Percentiles rank a stretch among this genome's conserved stretches.
phyloP scores from a whole-genome alignment of 2,329 filamentous ascomycete genomes.

The Fusarium floridanum region DNA sequence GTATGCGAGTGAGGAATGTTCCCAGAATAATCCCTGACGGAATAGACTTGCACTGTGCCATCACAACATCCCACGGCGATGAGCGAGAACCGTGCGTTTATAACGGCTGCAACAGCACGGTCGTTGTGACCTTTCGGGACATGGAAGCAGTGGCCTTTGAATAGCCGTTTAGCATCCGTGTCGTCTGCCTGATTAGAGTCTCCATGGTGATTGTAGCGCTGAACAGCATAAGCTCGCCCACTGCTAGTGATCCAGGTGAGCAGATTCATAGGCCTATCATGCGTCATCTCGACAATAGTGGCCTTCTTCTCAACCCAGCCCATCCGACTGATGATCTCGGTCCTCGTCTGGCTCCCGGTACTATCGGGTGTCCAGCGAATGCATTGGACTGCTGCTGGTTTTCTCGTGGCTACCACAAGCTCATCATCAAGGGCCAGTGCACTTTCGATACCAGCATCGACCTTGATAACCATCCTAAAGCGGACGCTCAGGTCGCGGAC shows the following conservation, averaged over 20 bases:
- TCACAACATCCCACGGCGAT: slow-evolving; percentile 87
- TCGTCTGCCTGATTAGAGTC: slow-evolving; percentile 58
- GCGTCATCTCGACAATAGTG: slow-evolving; percentile 85
- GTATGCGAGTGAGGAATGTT: slow-evolving; percentile 91
- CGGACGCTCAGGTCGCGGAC: slow-evolving; percentile 89
- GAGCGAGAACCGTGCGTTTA: slow-evolving; percentile 95
- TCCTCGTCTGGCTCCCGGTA: slow-evolving; percentile 85
- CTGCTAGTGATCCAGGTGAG: slow-evolving; percentile 92
- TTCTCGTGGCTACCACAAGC: slow-evolving; percentile 89
- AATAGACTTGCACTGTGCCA: slow-evolving; percentile 89
- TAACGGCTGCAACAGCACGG: slow-evolving; percentile 79
- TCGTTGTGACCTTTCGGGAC: slow-evolving; percentile 70
- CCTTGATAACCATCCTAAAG: slow-evolving; percentile 97
- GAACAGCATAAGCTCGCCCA: slow-evolving; percentile 90
- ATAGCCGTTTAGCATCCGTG: slow-evolving; percentile 74
- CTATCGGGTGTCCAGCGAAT: slow-evolving; percentile 93
- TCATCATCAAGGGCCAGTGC: slow-evolving; percentile 93
- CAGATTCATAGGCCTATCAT: slow-evolving; percentile 96
- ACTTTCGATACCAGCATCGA: slow-evolving; percentile 92
- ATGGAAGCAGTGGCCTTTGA: slow-evolving; percentile 94
- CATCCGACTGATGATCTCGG: slow-evolving; percentile 90
- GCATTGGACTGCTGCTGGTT: slow-evolving; percentile 95
- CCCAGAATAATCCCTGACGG: slow-evolving; percentile 90
- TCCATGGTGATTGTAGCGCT: slow-evolving; percentile 68
- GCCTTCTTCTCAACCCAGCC: slow-evolving; percentile 84